These are phyloP conservation scores for Ogataea nonfermentans DNA, from an alignment of 805 yeast genomes.

Conservation along the genomic window DNA sequence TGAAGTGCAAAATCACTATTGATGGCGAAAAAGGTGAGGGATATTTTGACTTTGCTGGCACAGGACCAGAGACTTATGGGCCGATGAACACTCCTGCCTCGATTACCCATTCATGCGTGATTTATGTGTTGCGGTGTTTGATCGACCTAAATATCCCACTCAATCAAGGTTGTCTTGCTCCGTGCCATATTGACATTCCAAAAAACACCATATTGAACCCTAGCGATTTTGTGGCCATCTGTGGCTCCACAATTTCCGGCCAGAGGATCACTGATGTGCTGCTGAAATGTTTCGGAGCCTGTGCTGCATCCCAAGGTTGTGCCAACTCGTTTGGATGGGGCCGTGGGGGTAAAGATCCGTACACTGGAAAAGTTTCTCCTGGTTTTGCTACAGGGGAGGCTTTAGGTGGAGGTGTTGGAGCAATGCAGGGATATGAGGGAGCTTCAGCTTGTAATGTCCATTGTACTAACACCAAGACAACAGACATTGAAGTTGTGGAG, in stretches of 20 bases:
- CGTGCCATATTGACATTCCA: slow-evolving; percentile 38
- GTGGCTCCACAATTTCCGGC: slow-evolving; percentile 55
- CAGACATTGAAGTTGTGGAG: slow-evolving; percentile 55
- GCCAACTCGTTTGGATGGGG: slow-evolving; percentile 60
- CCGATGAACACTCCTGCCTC: slow-evolving; percentile 56
- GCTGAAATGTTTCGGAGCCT: slow-evolving; percentile 52
- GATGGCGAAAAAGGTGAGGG: slow-evolving; percentile 40
- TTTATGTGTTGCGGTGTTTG: slow-evolving; percentile 50
- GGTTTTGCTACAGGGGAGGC: slow-evolving; percentile 56
- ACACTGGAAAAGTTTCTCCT: slow-evolving; percentile 38
- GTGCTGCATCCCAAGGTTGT: slow-evolving; percentile 59
- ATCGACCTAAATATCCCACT: slow-evolving; percentile 52
- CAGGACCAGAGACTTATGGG: slow-evolving; percentile 50
- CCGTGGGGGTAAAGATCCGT: slow-evolving; percentile 40
- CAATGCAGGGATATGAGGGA: slow-evolving; percentile 45
- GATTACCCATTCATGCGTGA: slow-evolving; percentile 51
- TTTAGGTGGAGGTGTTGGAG: slow-evolving; percentile 55
- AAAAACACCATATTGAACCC: slow-evolving; percentile 36
- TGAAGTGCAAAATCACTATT: slow-evolving; percentile 42
- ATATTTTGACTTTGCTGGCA: slow-evolving; percentile 49
- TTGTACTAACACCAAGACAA: slow-evolving; percentile 53
- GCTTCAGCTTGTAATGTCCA: slow-evolving; percentile 51
- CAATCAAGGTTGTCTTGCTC: slow-evolving; percentile 52
- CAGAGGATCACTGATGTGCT: slow-evolving; percentile 55
- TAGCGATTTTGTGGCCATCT: slow-evolving; percentile 50